phyloP scores from a whole-genome alignment of 2,329 filamentous ascomycete species.

The Phialophora verrucosa region DNA sequence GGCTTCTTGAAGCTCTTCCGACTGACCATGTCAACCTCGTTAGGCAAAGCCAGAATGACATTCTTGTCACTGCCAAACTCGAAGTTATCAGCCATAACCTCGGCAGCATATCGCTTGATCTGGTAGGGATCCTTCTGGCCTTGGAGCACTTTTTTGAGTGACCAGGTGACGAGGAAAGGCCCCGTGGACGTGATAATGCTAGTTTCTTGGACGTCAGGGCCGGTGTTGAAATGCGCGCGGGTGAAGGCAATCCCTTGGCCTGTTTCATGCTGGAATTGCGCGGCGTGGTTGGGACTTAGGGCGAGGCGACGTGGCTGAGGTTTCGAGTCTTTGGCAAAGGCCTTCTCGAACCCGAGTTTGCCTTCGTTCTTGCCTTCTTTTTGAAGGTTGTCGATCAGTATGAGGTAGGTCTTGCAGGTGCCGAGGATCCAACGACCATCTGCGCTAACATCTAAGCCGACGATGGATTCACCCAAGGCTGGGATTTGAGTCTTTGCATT shows the following conservation, averaged over 20 bases:
- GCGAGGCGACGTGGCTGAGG: conserved; percentile 89
- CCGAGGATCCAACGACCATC: conserved; percentile 95
- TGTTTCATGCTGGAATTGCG: conserved; percentile 97
- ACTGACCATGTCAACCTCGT: conserved; percentile 97
- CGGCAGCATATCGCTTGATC: conserved; percentile 94
- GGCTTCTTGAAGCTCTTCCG: conserved; percentile 84
- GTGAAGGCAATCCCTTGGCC: conserved; percentile 86
- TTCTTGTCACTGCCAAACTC: conserved; percentile 97
- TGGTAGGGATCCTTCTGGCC: conserved; percentile 87
- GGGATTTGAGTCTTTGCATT: conserved; percentile 98
- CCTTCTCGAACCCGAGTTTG: conserved; percentile 95
- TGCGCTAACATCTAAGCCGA: conserved; percentile 91
- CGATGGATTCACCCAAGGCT: conserved; percentile 90
- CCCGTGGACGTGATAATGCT: conserved; percentile 97
- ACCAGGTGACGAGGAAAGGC: conserved; percentile 97
- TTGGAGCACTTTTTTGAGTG: conserved; percentile 82
- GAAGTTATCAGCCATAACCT: conserved; percentile 98
- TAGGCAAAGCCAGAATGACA: conserved; percentile 93
- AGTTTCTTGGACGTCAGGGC: conserved; percentile 78
- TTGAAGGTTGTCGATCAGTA: conserved; percentile 90
- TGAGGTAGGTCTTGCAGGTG: conserved; percentile 90
- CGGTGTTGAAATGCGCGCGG: conserved; percentile 90
- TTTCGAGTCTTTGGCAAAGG: conserved; percentile 90
- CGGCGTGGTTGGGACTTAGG: conserved; percentile 87
- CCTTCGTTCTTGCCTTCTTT: conserved; percentile 94